Conservation (phyloP, 768 basidiomycete species). For the Phylloporus scabripes region DNA sequence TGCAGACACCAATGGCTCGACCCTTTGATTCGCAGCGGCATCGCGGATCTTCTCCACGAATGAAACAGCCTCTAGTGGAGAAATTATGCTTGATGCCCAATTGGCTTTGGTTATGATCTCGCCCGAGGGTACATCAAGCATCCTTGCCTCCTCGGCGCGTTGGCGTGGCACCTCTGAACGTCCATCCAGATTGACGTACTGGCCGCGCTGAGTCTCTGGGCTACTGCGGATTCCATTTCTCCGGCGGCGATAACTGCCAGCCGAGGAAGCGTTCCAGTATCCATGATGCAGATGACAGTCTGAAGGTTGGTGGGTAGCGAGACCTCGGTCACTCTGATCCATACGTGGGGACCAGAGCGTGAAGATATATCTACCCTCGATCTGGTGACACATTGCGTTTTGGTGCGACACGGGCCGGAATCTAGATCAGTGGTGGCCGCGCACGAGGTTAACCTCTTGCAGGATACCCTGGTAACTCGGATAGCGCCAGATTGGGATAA, state of each 20-base stretch:
- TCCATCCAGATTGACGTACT: slow-evolving; percentile 49
- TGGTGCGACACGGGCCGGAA: not conserved
- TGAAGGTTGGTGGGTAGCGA: slow-evolving; percentile 4
- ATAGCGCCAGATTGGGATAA: slow-evolving; percentile 2
- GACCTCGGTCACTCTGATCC: slow-evolving; percentile 9
- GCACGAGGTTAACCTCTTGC: slow-evolving; percentile 10
- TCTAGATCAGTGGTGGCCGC: slow-evolving; percentile 15
- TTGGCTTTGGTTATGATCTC: slow-evolving; percentile 35
- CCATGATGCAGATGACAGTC: slow-evolving; percentile 15
- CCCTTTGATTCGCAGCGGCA: not conserved
- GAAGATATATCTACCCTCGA: not conserved
- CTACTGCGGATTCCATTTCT: slow-evolving; percentile 57
- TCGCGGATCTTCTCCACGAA: slow-evolving; percentile 35
- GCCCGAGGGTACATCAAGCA: slow-evolving; percentile 36
- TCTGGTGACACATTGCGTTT: not conserved
- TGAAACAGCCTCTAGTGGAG: slow-evolving; percentile 46
- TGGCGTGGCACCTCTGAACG: slow-evolving; percentile 47
- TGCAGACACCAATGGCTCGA: slow-evolving; percentile 35
- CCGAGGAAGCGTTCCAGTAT: slow-evolving; percentile 10
- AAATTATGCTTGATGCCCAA: slow-evolving; percentile 54
- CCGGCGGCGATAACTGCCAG: slow-evolving; percentile 52
- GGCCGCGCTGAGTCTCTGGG: slow-evolving; percentile 38
- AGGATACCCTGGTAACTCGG: slow-evolving; percentile 3
- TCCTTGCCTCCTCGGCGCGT: slow-evolving; percentile 47
- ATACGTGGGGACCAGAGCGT: not conserved